These are phyloP conservation scores for Colletotrichum paranaense DNA, from an alignment of 2,329 filamentous ascomycete genomes.

Conservation along the genomic window DNA sequence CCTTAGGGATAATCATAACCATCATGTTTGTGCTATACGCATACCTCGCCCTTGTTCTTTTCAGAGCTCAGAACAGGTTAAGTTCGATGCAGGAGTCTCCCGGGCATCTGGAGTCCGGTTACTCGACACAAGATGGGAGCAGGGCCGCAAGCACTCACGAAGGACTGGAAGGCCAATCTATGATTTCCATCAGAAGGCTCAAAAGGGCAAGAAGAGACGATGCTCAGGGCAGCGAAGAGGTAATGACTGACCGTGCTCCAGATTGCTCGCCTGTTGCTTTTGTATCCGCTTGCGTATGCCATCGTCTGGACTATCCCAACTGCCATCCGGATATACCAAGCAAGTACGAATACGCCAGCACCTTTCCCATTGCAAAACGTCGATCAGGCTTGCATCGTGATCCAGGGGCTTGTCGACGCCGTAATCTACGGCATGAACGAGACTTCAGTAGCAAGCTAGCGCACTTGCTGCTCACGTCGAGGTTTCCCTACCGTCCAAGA, in stretches of 20 bases:
- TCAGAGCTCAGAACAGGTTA: conserved; percentile 49
- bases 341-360: conserved; percentile 44
- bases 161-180: neutral
- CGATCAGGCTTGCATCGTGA: conserved; percentile 53
- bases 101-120: neutral
- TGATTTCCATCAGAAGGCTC: conserved; percentile 34
- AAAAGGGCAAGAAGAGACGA: conserved; percentile 33
- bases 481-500: neutral
- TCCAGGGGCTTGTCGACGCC: conserved; percentile 53
- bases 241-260: conserved; percentile 21
- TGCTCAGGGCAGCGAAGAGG: neutral
- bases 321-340: conserved; percentile 52
- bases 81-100: conserved; percentile 42
- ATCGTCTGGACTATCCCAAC: conserved; percentile 55
- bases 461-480: neutral
- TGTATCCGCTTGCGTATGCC: conserved; percentile 54
- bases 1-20: conserved; percentile 48
- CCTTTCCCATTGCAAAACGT: conserved; percentile 49
- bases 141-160: neutral
- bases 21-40: conserved; percentile 51
- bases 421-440: conserved; percentile 49
- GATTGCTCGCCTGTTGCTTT: conserved; percentile 54
- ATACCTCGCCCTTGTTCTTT: conserved; percentile 51
- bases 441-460: conserved; percentile 24
- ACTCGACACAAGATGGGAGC: conserved; percentile 1